These are phyloP conservation scores for Hypericum perforatum DNA, from an alignment of 345 rosid species.

Conservation along the genomic window DNA sequence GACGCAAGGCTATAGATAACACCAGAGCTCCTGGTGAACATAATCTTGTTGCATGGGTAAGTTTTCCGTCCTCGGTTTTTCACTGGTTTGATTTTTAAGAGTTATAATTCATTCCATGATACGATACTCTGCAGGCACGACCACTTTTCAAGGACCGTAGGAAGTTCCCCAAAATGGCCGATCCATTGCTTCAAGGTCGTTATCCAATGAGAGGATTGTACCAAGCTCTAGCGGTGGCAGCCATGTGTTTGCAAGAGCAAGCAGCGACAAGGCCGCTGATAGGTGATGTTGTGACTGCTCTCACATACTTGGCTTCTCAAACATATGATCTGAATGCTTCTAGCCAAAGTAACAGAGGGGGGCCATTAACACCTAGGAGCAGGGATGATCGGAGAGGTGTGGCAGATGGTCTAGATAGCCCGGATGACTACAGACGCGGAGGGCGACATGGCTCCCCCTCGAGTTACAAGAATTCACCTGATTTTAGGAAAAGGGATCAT, in stretches of 20 bases:
- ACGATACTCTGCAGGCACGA: conserved; percentile 49
- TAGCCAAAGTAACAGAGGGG: conserved; percentile 56
- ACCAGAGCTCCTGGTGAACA: conserved; percentile 71
- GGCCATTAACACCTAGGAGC: conserved; percentile 53
- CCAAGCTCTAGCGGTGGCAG: conserved; percentile 98
- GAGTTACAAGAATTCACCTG: conserved; percentile 71
- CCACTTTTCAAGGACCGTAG: conserved; percentile 94
- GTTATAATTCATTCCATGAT: conserved; percentile 11
- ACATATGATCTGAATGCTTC: conserved; percentile 60
- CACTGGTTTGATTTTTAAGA: conserved; percentile 1
- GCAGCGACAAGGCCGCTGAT: conserved; percentile 93
- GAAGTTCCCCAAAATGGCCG: conserved; percentile 95
- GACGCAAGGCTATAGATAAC: conserved; percentile 94
- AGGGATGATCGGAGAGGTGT: conserved; percentile 53
- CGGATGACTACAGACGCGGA: conserved; percentile 38
- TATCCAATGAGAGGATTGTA: conserved; percentile 94
- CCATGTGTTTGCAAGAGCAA: conserved; percentile 98
- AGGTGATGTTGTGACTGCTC: conserved; percentile 93
- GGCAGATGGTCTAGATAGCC: conserved; percentile 69
- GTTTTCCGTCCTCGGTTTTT: conserved; percentile 9
- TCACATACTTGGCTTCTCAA: conserved; percentile 92
- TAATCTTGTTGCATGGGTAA: conserved; percentile 96
- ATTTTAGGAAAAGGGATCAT: conserved; percentile 58
- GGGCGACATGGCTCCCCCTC: conserved; percentile 65
- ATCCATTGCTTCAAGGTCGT: conserved; percentile 73